A percentile compares a stretch with the other conserved stretches of the same genome.
phyloP scores from a whole-genome alignment of 2,329 filamentous ascomycete species.

The Xylariaceae sp. region DNA sequence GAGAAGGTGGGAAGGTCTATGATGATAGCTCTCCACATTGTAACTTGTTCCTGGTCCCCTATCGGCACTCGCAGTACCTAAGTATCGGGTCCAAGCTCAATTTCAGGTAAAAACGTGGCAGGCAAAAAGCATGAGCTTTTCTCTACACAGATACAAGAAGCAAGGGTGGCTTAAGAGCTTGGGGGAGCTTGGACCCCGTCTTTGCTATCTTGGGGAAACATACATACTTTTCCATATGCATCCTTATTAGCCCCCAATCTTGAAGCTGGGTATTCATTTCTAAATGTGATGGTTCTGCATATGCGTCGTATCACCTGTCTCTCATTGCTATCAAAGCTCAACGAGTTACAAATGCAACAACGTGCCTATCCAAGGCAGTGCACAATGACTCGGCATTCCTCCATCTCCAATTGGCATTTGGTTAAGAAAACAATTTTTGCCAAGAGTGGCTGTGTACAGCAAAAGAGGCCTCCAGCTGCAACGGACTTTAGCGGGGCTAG shows the following conservation, averaged over 20 bases:
- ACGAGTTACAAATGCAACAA: constrained; percentile 15
- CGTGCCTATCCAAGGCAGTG: background rate
- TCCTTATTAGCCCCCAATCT: too few relatives aligned
- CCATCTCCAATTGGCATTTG: constrained; percentile 4
- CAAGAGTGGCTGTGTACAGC: constrained; percentile 36
- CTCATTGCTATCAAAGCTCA: background rate
- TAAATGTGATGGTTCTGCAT: background rate
- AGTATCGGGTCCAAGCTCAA: background rate
- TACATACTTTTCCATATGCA: too few relatives aligned
- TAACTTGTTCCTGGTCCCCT: background rate
- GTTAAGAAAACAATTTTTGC: constrained; percentile 9
- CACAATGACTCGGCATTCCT: background rate
- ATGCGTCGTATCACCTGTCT: too few relatives aligned
- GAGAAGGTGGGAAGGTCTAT: background rate
- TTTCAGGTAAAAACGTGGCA: constrained; percentile 7
- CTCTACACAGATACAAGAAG: too few relatives aligned
- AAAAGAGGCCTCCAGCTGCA: constrained; percentile 24
- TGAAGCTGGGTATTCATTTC: background rate
- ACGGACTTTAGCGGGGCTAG: constrained; percentile 15
- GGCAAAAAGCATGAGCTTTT: too few relatives aligned
- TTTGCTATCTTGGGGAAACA: too few relatives aligned
- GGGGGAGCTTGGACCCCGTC: too few relatives aligned
- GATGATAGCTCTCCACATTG: too few relatives aligned
- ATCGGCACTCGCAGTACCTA: background rate
- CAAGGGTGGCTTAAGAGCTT: too few relatives aligned